Evolutionary conservation across 164 flowering plant genomes (phyloP), one percentile per base, ranked within the genome.

Genomic region (Chimonanthus salicifolius): DNA sequence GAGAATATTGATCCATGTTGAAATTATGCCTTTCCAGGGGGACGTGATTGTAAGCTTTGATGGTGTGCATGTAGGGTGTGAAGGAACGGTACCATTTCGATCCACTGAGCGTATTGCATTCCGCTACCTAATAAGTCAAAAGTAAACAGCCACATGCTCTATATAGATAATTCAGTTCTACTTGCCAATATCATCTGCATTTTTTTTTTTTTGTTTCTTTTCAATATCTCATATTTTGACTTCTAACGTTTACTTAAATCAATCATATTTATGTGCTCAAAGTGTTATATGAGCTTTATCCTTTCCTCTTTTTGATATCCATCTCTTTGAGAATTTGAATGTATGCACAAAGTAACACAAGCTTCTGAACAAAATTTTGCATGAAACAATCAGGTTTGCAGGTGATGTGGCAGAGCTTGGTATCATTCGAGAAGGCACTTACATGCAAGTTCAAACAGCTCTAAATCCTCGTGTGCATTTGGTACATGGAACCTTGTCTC

Each of bases 71-170:
- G 88, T 95, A 54, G 97, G 99, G 67, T 84, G 85, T 77, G 99
- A 95, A 86, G 99, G 98, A 82, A 95, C 99, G 46, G 99, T 95
- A 45, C 99, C 98, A 63, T 95, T 93, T 71, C 90, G 97, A 68
- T 83, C 97, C 78, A 85, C 87, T 67, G 99, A 93, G 82, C 96
- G 99, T 71, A 93, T 95, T 82, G 97, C 99, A 66, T 95, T 93
- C 79, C 89, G 98, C 77, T 93, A 92, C 83, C 89, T 95, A 65
- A 89, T 95, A 74, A 93, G 98, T 86, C 96, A 93, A 84, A 95
- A 92, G 99, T 93, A 89, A 85, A 50, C 72, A 7, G 10, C 65
- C 49, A 33, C 49, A 8, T 54, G 46, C 13, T 47, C 20, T 65
- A 58, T 58, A 4, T 9, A 46, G 45, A 46, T 8, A 63, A 72